Percentiles rank a stretch among this genome's conserved stretches.
phyloP scores from a whole-genome alignment of 2,329 filamentous ascomycete species.

The Arthrinium phaeospermum region DNA sequence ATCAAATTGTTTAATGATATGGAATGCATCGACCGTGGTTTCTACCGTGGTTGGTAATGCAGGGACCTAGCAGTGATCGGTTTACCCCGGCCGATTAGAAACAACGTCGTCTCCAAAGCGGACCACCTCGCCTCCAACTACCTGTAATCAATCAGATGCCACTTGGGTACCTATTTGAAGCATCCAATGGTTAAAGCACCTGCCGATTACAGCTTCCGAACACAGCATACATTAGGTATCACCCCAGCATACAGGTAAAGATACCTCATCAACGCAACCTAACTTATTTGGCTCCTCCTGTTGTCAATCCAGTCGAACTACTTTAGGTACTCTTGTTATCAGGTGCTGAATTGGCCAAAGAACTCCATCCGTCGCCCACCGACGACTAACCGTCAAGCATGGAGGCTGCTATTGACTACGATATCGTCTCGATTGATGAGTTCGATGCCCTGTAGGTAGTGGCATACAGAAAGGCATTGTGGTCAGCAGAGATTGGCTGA shows the following conservation, averaged over 20 bases:
- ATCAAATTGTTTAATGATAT: not conserved
- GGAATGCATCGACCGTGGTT: no score
- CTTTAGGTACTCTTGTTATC: not conserved
- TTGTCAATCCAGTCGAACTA: not conserved
- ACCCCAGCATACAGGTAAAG: constrained; percentile 22
- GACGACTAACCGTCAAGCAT: constrained; percentile 26
- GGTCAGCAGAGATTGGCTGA: not conserved
- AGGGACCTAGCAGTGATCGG: not conserved
- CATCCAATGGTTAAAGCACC: constrained; percentile 13
- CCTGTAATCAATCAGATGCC: not conserved
- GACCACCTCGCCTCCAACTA: not conserved
- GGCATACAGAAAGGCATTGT: constrained; percentile 3
- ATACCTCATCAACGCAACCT: constrained; percentile 27
- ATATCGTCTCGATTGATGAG: constrained; percentile 55
- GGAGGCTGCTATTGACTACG: constrained; percentile 39
- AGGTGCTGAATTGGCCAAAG: not conserved
- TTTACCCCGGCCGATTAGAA: not conserved
- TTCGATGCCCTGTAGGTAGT: constrained; percentile 60
- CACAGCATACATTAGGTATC: not conserved
- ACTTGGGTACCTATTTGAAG: not conserved
- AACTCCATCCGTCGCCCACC: not conserved
- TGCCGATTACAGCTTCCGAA: not conserved
- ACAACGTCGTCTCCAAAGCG: not conserved
- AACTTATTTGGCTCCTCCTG: not conserved
- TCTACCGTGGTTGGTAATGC: not conserved